phyloP scores from a whole-genome alignment of 176 grass and related monocot species.

The Eragrostis nindensis region DNA sequence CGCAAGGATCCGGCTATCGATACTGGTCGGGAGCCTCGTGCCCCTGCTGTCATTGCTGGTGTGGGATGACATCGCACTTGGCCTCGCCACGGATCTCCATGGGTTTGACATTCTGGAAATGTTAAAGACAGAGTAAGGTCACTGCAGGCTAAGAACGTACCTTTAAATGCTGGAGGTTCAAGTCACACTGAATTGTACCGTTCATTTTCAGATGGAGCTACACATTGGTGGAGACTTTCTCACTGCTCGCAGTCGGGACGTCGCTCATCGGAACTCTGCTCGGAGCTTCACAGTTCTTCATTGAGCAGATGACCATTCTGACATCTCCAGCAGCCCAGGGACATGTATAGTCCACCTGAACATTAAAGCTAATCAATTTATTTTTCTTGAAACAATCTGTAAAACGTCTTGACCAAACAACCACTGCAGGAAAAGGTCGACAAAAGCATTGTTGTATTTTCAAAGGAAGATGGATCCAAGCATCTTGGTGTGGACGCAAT shows the following conservation, averaged over 20 bases:
- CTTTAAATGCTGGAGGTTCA: background rate
- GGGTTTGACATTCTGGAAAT: conserved; percentile 58
- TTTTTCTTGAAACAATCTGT: background rate
- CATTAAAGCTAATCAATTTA: background rate
- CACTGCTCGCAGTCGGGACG: conserved; percentile 76
- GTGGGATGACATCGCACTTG: conserved; percentile 81
- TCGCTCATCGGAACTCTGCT: conserved; percentile 81
- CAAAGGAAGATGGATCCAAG: conserved; percentile 12
- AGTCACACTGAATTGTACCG: background rate
- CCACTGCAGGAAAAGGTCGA: conserved; percentile 16
- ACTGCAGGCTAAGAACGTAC: background rate
- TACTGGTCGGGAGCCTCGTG: conserved; percentile 73
- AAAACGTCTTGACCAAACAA: background rate
- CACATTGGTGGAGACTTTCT: conserved; percentile 73
- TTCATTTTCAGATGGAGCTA: conserved; percentile 56
- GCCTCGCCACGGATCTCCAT: conserved; percentile 49
- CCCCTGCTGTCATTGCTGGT: conserved; percentile 68
- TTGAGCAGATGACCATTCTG: conserved; percentile 66
- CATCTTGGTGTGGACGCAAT: background rate
- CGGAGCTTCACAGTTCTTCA: conserved; percentile 76
- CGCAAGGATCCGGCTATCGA: conserved; percentile 62
- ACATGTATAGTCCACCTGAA: background rate
- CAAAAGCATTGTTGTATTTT: background rate
- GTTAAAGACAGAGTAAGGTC: conserved; percentile 63
- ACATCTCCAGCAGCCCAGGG: conserved; percentile 26